Conservation (phyloP, 2,329 filamentous ascomycete genomes). For the Westerdykella aurantiaca region DNA sequence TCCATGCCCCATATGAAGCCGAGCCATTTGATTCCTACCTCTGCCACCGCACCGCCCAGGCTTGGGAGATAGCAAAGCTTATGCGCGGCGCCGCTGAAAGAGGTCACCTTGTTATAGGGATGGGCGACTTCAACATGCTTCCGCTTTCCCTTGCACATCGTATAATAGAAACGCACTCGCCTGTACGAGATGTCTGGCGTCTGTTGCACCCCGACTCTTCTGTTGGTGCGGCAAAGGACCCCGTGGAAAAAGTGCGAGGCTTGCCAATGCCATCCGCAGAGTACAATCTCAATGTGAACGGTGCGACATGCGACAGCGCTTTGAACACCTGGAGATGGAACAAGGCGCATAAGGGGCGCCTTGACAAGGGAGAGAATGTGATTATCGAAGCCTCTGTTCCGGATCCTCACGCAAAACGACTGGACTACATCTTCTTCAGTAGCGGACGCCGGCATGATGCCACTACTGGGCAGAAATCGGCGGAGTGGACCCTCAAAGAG, state of each 20-base stretch:
- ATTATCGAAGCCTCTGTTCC: slow-evolving; percentile 58
- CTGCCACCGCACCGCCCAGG: slow-evolving; percentile 84
- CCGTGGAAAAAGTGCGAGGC: slow-evolving; percentile 60
- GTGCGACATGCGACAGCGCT: slow-evolving; percentile 77
- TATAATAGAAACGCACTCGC: slow-evolving; percentile 71
- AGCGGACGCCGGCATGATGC: slow-evolving; percentile 22
- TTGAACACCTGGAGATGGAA: slow-evolving; percentile 94
- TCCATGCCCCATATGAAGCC: slow-evolving; percentile 81
- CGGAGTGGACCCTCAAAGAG: slow-evolving; percentile 63
- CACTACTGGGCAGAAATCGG: slow-evolving; percentile 18
- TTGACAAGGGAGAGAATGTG: slow-evolving; percentile 61
- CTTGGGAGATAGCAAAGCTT: slow-evolving; percentile 90
- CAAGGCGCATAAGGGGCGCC: slow-evolving; percentile 60
- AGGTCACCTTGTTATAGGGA: slow-evolving; percentile 74
- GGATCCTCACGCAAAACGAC: slow-evolving; percentile 73
- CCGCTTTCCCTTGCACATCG: slow-evolving; percentile 78
- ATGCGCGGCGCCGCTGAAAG: slow-evolving; percentile 74
- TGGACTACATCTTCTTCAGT: slow-evolving; percentile 87
- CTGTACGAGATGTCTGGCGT: slow-evolving; percentile 79
- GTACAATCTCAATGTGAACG: slow-evolving; percentile 74
- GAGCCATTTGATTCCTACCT: slow-evolving; percentile 78
- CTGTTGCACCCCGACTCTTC: slow-evolving; percentile 78
- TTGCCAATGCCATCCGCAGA: slow-evolving; percentile 67
- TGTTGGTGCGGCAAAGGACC: slow-evolving; percentile 64
- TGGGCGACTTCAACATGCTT: slow-evolving; percentile 97